Percentiles rank a stretch among this genome's conserved stretches.
These are phyloP conservation scores for Henckelia pumila DNA, from an alignment of 257 asterid genomes.

Conservation along the genomic window DNA sequence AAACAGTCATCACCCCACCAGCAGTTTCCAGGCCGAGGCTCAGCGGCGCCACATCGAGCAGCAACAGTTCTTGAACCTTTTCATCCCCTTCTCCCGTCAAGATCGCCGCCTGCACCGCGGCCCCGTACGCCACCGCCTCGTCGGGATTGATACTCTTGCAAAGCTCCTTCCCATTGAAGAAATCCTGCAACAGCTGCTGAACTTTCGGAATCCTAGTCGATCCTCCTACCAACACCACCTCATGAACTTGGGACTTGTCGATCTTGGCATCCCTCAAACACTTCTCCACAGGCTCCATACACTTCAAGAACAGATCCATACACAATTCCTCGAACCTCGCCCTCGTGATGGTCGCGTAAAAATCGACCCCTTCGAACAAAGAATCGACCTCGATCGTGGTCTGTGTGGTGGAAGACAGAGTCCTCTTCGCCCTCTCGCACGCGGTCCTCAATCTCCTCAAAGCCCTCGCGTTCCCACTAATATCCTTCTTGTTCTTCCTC, in stretches of 20 bases:
- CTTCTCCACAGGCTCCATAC: constrained; percentile 69
- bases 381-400: constrained; percentile 58
- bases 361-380: constrained; percentile 50
- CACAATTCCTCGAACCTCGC: constrained; percentile 62
- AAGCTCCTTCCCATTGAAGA: constrained; percentile 54
- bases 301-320: constrained; percentile 53
- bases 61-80: constrained; percentile 47
- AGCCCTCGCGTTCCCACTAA: constrained; percentile 47
- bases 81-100: constrained; percentile 46
- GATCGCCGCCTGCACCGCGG: constrained; percentile 53
- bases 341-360: constrained; percentile 45
- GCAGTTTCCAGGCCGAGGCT: constrained; percentile 55
- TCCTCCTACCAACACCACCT: constrained; percentile 57
- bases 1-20: constrained; percentile 52
- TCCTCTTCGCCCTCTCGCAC: constrained; percentile 51
- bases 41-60: constrained; percentile 52
- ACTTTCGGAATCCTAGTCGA: constrained; percentile 60
- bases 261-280: constrained; percentile 51
- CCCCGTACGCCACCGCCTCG: constrained; percentile 59
- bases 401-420: constrained; percentile 47
- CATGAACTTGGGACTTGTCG: constrained; percentile 44
- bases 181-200: constrained; percentile 46
- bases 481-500: constrained; percentile 50
- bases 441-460: constrained; percentile 47
- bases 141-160: constrained; percentile 52